Base-by-base conservation (phyloP, 2,329 filamentous ascomycete species). In the Alternaria sp. region DNA sequence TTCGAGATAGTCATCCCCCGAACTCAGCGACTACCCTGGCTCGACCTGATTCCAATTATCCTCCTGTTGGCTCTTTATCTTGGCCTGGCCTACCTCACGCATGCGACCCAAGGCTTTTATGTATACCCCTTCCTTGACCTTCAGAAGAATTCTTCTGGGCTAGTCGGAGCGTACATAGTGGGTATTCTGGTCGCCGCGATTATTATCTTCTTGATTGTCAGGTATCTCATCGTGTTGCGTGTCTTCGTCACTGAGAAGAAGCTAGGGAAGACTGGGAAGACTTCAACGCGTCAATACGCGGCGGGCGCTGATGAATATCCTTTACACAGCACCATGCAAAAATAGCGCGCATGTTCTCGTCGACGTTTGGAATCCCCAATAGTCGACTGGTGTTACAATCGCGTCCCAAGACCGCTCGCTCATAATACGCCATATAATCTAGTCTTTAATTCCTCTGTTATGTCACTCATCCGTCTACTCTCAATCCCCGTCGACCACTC, bases 101-200 rank as follows among this genome's bases (percentile, higher is more conserved):
- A 87, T 64, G 87, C 87, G 5, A 89, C 89, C 0, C 84, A 93
- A 77, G 87, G 87, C 3, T 92, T 90, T 76, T 96, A 94, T 78
- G 86, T 91, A 0, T 97, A 97, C 81, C 77, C 73, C 61, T 97
- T 97, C 80, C 86, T 97, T n/a, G 85, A 97, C 76, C 75, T 80
- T 6, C 74, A 77, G 18, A 79, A 63, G 21, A 68, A 86, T 54
- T 84, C 85, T 15, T 76, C 84, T 26, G 86, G 84, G 0, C 80
- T 84, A 7, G 88, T 94, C 4, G 87, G 88, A 1, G 91, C 82
- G 2, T 92, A 92, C 73, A 86, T 88, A 54, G 79, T 92, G 54
- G 81, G 80, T 3, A 82, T 83, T 18, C 62, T 82, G 23, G 75
- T 78, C n/a, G 80, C 69, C 10, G 72, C 75, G 11, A 73, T 82